Conservation (phyloP, 331 rosid species). For the Quercus phellos region DNA sequence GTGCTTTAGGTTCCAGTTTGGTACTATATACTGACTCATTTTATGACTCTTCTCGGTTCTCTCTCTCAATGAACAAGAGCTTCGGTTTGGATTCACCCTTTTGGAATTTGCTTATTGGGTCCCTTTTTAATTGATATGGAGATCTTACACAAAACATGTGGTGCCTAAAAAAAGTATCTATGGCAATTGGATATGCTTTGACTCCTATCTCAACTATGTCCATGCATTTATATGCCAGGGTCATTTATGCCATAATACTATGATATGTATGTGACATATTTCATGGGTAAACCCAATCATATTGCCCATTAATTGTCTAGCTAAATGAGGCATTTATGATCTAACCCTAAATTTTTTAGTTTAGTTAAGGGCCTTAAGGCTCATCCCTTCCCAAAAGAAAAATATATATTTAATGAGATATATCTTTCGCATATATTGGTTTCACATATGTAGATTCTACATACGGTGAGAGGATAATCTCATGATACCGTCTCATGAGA, state of each 20-base stretch:
- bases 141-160: conserved; percentile 43
- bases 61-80: conserved; percentile 7
- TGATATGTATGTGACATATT: not conserved
- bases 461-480: too few relatives aligned
- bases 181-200: conserved; percentile 24
- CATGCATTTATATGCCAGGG: not conserved
- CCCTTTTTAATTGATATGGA: conserved; percentile 29
- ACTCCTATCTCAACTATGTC: conserved; percentile 2
- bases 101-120: conserved; percentile 20
- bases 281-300: not conserved
- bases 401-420: too few relatives aligned
- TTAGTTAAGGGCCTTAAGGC: too few relatives aligned
- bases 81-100: conserved; percentile 20
- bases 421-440: too few relatives aligned
- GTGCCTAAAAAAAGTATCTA: conserved; percentile 11
- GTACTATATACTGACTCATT: conserved; percentile 35
- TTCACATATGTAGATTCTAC: too few relatives aligned
- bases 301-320: too few relatives aligned
- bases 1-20: conserved; percentile 35
- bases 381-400: too few relatives aligned
- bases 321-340: too few relatives aligned
- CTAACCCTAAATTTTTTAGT: too few relatives aligned
- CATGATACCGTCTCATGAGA: too few relatives aligned
- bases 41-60: not conserved
- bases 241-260: not conserved